Conservation (phyloP, 768 basidiomycete species). For the Phanerochaete carnosa region DNA sequence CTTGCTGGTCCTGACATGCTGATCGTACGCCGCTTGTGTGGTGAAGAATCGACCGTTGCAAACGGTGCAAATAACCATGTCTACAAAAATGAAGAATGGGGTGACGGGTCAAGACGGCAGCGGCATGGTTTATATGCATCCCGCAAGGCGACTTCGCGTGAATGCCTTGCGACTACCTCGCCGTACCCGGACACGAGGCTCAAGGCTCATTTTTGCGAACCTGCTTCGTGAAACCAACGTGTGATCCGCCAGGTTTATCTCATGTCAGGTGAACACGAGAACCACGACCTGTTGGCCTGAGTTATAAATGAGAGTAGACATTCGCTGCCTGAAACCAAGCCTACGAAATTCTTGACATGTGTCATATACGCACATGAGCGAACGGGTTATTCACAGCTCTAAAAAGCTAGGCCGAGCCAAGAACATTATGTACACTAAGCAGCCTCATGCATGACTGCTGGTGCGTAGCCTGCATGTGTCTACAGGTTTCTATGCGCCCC, state of each 20-base stretch:
- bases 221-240: neutral
- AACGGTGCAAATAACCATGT: constrained; percentile 7
- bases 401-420: too few relatives aligned
- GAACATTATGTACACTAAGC: too few relatives aligned
- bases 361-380: too few relatives aligned
- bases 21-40: constrained; percentile 3
- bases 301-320: too few relatives aligned
- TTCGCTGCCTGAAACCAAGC: too few relatives aligned
- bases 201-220: neutral
- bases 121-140: neutral
- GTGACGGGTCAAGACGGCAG: neutral
- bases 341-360: too few relatives aligned
- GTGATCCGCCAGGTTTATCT: neutral
- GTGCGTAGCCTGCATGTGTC: too few relatives aligned
- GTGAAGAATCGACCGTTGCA: constrained; percentile 9
- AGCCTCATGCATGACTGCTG: too few relatives aligned
- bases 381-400: too few relatives aligned
- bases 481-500: too few relatives aligned
- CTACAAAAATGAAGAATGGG: neutral
- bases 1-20: constrained; percentile 3
- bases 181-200: neutral
- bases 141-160: neutral
- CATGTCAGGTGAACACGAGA: neutral
- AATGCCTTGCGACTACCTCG: constrained; percentile 1
- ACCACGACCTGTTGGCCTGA: too few relatives aligned